phyloP scores from a whole-genome alignment of 2,329 filamentous ascomycete species.

The Botrytis sinoallii region DNA sequence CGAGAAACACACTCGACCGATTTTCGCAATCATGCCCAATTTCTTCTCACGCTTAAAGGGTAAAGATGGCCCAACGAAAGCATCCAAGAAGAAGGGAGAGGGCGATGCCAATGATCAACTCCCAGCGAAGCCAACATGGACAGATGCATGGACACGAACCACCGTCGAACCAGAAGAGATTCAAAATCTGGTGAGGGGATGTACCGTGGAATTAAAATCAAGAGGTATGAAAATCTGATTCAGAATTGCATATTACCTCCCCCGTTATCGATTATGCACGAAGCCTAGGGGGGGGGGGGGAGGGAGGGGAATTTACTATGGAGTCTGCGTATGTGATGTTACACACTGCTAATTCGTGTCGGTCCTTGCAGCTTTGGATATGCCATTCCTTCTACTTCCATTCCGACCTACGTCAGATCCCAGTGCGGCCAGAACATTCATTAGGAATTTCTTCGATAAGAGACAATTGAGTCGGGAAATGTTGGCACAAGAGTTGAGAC shows the following conservation, averaged over 20 bases:
- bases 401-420: constrained; percentile 93
- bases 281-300: constrained; percentile 16
- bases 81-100: constrained; percentile 62
- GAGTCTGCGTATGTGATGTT: constrained; percentile 22
- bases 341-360: constrained; percentile 30
- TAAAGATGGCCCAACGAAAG: constrained; percentile 62
- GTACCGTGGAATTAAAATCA: constrained; percentile 88
- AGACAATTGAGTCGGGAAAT: constrained; percentile 64
- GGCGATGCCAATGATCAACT: constrained; percentile 47
- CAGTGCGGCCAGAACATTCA: constrained; percentile 85
- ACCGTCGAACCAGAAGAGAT: constrained; percentile 87
- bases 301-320: background rate
- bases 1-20: background rate
- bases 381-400: constrained; percentile 88
- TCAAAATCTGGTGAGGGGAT: constrained; percentile 78
- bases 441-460: constrained; percentile 86
- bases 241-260: constrained; percentile 24
- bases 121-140: constrained; percentile 74
- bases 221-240: constrained; percentile 67
- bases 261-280: constrained; percentile 33
- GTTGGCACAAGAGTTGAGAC: constrained; percentile 80
- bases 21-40: constrained; percentile 31
- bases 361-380: constrained; percentile 68
- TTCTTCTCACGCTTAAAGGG: constrained; percentile 52
- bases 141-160: constrained; percentile 80